Evolutionary conservation across 2,329 filamentous ascomycete species (phyloP).

Genomic region (Chrysosporium keratinophilum): DNA sequence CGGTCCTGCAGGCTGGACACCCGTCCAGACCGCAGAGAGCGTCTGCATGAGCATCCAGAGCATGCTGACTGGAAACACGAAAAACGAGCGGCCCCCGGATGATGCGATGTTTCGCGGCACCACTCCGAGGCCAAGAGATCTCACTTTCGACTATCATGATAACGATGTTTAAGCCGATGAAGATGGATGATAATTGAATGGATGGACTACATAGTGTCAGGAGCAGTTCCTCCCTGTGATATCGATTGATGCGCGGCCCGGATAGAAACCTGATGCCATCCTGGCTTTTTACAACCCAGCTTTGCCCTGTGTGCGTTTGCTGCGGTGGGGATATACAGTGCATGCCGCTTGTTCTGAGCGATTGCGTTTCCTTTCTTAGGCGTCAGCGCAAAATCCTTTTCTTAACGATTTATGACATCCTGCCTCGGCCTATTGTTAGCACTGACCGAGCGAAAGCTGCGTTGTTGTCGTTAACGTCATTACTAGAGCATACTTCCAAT

Average conservation of each 20-base stretch:
- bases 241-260: too few species aligned
- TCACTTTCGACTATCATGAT: slow-evolving; percentile 90
- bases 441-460: background rate
- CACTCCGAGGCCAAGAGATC: slow-evolving; percentile 68
- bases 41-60: slow-evolving; percentile 96
- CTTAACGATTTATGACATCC: background rate
- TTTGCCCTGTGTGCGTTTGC: background rate
- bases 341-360: background rate
- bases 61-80: slow-evolving; percentile 92
- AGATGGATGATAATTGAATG: background rate
- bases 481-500: too few species aligned
- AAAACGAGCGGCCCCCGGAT: slow-evolving; percentile 79
- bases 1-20: slow-evolving; percentile 80
- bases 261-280: too few species aligned
- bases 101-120: slow-evolving; percentile 88
- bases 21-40: slow-evolving; percentile 92
- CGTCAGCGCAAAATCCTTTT: background rate
- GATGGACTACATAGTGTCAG: background rate
- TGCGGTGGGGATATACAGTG: background rate
- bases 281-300: too few species aligned
- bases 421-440: background rate
- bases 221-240: background rate
- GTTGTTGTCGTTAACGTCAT: too few species aligned
- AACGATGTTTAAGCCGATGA: slow-evolving; percentile 33
- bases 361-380: background rate